phyloP scores from a whole-genome alignment of 805 yeast genomes.

The Cyberlindnera galapagoensis region DNA sequence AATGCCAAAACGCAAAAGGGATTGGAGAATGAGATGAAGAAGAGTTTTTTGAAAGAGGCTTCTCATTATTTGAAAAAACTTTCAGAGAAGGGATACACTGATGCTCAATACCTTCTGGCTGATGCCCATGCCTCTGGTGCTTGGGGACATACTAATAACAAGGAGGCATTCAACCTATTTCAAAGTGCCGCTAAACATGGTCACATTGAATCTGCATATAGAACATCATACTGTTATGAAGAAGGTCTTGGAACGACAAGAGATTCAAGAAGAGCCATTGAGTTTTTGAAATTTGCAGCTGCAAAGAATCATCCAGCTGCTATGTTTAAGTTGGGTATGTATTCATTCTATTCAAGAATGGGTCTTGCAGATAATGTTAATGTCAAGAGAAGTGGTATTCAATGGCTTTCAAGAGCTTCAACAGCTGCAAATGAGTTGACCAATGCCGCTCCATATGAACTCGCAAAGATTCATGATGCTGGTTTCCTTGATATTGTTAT shows the following conservation, averaged over 20 bases:
- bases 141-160: constrained; percentile 70
- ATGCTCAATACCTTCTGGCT: constrained; percentile 89
- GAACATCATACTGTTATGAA: constrained; percentile 87
- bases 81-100: constrained; percentile 74
- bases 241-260: constrained; percentile 91
- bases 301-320: constrained; percentile 94
- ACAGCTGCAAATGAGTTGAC: constrained; percentile 78
- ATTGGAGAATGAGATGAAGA: constrained; percentile 36
- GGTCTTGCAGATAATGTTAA: constrained; percentile 64
- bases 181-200: constrained; percentile 91
- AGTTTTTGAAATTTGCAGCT: constrained; percentile 80
- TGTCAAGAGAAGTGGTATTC: constrained; percentile 79
- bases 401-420: constrained; percentile 87
- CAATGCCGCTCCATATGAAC: constrained; percentile 91
- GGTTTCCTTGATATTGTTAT: constrained; percentile 88
- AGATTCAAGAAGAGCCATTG: constrained; percentile 81
- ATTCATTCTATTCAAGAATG: constrained; percentile 78
- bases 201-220: constrained; percentile 84
- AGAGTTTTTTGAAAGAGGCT: constrained; percentile 72
- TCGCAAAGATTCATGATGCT: constrained; percentile 73
- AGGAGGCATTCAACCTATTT: constrained; percentile 70
- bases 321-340: constrained; percentile 86
- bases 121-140: constrained; percentile 86
- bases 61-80: constrained; percentile 59
- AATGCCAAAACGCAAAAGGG: constrained; percentile 7